These are phyloP conservation scores for Fraxinus albicans DNA, from an alignment of 305 asterid species.

Conservation along the genomic window DNA sequence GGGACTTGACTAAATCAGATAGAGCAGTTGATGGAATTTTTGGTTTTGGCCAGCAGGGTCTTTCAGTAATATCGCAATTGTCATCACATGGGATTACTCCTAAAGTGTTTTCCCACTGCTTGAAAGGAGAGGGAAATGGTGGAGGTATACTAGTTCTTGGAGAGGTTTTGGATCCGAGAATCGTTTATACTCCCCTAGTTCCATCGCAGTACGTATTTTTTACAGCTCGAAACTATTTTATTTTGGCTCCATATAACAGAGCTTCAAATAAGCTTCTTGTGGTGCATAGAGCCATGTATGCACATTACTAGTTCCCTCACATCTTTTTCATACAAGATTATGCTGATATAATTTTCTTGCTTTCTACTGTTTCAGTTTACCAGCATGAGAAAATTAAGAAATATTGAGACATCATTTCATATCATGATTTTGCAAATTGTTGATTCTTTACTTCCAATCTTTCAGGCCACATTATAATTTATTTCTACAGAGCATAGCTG, in stretches of 20 bases:
- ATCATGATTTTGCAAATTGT: slow-evolving; percentile 5
- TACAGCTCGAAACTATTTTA: slow-evolving; percentile 24
- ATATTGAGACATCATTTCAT: slow-evolving; percentile 5
- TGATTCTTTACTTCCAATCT: slow-evolving; percentile 26
- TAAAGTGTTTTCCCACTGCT: slow-evolving; percentile 81
- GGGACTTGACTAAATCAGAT: slow-evolving; percentile 78
- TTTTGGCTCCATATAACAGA: neutral
- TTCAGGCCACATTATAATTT: slow-evolving; percentile 93
- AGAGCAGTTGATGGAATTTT: slow-evolving; percentile 92
- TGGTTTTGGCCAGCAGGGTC: slow-evolving; percentile 80
- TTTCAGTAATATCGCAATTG: slow-evolving; percentile 78
- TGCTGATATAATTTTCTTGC: slow-evolving; percentile 18
- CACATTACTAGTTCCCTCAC: slow-evolving; percentile 11
- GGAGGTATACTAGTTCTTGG: slow-evolving; percentile 95
- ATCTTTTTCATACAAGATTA: slow-evolving; percentile 1
- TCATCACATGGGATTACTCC: slow-evolving; percentile 83
- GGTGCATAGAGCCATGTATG: neutral
- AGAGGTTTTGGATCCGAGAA: slow-evolving; percentile 83
- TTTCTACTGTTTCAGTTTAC: slow-evolving; percentile 10
- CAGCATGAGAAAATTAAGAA: slow-evolving; percentile 9
- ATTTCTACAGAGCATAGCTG: slow-evolving; percentile 82
- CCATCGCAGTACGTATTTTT: slow-evolving; percentile 84
- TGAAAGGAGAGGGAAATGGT: slow-evolving; percentile 85
- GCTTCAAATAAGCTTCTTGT: neutral
- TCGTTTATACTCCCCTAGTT: slow-evolving; percentile 91